Conservation (phyloP, 805 yeast genomes). For the Candida nitratophila region DNA sequence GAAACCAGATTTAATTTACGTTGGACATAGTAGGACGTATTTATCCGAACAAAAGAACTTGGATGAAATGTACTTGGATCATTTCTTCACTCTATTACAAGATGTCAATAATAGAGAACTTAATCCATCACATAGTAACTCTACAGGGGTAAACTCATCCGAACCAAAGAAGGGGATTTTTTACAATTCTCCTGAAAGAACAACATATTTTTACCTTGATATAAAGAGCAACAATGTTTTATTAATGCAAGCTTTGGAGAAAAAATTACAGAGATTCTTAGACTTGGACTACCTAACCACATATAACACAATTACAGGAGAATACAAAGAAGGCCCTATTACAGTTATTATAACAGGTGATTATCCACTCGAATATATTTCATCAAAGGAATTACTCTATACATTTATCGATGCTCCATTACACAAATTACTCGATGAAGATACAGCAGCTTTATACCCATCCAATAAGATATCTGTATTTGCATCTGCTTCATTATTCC, state of each 20-base stretch:
- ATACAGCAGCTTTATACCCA: slow-evolving; percentile 9
- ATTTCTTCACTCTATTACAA: slow-evolving; percentile 39
- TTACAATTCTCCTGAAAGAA: slow-evolving; percentile 35
- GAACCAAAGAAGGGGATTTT: slow-evolving; percentile 35
- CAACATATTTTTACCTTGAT: slow-evolving; percentile 58
- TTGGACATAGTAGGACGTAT: slow-evolving; percentile 52
- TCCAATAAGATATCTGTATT: slow-evolving; percentile 15
- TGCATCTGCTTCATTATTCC: slow-evolving; percentile 16
- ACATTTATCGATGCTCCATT: slow-evolving; percentile 52
- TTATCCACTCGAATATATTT: slow-evolving; percentile 38
- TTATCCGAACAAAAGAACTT: slow-evolving; percentile 38
- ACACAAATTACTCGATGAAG: slow-evolving; percentile 11
- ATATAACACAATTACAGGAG: slow-evolving; percentile 29
- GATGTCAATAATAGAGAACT: slow-evolving; percentile 31
- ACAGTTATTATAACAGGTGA: slow-evolving; percentile 62
- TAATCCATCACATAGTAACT: no score
- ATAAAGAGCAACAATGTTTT: slow-evolving; percentile 36
- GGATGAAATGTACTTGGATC: slow-evolving; percentile 43
- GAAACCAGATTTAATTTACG: slow-evolving; percentile 32
- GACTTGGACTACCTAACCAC: slow-evolving; percentile 43
- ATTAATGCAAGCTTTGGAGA: slow-evolving; percentile 38
- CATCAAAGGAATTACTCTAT: slow-evolving; percentile 20
- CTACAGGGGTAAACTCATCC: no score
- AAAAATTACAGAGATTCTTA: slow-evolving; percentile 38
- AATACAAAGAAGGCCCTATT: slow-evolving; percentile 44